phyloP scores from a whole-genome alignment of 192 early-diverging fungal genomes.

The Coemansia sp. region DNA sequence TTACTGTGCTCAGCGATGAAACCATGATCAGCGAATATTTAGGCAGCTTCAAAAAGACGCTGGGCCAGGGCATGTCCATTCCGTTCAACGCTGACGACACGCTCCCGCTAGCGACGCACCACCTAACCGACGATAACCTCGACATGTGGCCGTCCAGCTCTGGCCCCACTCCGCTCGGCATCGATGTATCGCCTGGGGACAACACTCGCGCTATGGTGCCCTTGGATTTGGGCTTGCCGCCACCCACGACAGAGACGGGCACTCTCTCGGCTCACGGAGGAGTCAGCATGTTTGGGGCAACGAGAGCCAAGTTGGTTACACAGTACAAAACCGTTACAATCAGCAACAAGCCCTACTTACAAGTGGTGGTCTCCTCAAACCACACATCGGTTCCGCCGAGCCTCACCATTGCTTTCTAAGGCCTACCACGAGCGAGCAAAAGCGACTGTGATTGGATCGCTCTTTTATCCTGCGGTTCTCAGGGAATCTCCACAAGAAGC shows the following conservation, averaged over 20 bases:
- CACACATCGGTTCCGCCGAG: conserved; percentile 41
- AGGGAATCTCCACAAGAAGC: not conserved
- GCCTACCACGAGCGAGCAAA: not conserved
- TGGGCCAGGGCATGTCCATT: conserved; percentile 15
- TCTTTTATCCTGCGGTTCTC: not conserved
- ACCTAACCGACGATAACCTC: conserved; percentile 18
- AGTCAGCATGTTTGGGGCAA: not conserved
- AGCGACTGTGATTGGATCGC: not conserved
- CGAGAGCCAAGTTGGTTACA: conserved; percentile 10
- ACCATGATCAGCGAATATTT: conserved; percentile 29
- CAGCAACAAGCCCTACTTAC: conserved; percentile 28
- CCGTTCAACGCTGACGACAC: conserved; percentile 33
- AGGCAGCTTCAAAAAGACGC: conserved; percentile 22
- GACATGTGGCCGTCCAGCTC: conserved; percentile 48
- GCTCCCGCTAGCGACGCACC: conserved; percentile 26
- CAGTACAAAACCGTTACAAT: conserved; percentile 31
- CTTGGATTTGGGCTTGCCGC: conserved; percentile 22
- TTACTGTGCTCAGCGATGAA: conserved; percentile 42
- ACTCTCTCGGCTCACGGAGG: not conserved
- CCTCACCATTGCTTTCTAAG: conserved; percentile 13
- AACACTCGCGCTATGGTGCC: conserved; percentile 12
- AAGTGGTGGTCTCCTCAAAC: conserved; percentile 43
- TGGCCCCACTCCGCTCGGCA: conserved; percentile 12
- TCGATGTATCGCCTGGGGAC: conserved; percentile 9
- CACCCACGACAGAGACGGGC: not conserved